Percentiles rank a stretch among this genome's conserved stretches.
Evolutionary conservation across 169 alveolate species (phyloP).

Genomic region (Ichthyophthirius multifiliis): DNA sequence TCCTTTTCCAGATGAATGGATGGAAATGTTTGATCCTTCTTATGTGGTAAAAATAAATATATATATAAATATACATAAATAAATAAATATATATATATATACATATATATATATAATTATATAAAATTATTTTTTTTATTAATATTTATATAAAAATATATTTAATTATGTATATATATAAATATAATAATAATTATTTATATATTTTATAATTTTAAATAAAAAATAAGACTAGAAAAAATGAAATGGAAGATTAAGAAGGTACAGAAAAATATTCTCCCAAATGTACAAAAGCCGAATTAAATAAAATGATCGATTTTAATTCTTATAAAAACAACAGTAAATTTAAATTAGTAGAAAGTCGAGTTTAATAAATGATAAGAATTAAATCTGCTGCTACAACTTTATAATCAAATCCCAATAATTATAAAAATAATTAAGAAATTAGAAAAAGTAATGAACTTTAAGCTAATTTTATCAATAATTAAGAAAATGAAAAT

Average conservation of each 20-base stretch:
- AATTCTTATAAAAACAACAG: conserved; percentile 20
- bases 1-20: conserved; percentile 68
- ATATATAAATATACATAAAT: too few species aligned
- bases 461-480: not conserved
- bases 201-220: not conserved
- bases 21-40: conserved; percentile 59
- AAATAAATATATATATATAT: too few species aligned
- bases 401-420: too few species aligned
- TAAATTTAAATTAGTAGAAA: conserved; percentile 10
- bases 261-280: conserved; percentile 48
- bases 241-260: conserved; percentile 31
- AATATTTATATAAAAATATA: not conserved
- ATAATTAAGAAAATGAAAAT: not conserved
- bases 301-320: conserved; percentile 45
- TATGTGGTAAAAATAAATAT: conserved; percentile 19
- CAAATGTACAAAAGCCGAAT: conserved; percentile 31
- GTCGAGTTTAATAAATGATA: conserved; percentile 10
- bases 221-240: not conserved
- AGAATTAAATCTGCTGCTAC: conserved; percentile 31
- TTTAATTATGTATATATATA: too few species aligned
- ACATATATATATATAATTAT: not conserved
- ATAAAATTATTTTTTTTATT: not conserved
- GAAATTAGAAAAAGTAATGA: not conserved
- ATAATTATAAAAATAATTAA: not conserved
- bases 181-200: too few species aligned